These are phyloP conservation scores for Noccaea bulbosa DNA, from an alignment of 345 rosid genomes.

Conservation along the genomic window DNA sequence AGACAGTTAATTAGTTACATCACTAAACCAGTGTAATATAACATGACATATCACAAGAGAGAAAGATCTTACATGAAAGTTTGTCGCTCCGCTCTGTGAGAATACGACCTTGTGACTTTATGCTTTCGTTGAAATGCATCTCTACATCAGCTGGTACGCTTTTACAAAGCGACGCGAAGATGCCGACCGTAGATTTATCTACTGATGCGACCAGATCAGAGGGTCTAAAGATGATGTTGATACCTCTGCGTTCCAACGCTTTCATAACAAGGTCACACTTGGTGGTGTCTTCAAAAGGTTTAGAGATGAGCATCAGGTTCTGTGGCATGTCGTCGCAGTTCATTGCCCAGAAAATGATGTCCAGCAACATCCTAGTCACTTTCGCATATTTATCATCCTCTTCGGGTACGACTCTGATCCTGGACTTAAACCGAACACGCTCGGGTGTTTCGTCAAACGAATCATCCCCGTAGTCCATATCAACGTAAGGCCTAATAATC, in stretches of 20 bases:
- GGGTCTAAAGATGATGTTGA: background rate
- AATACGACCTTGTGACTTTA: background rate
- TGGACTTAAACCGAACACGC: no score
- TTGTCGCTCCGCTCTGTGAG: background rate
- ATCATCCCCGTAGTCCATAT: background rate
- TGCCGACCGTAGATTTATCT: no score
- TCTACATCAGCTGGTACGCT: background rate
- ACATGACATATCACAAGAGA: no score
- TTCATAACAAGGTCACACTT: background rate
- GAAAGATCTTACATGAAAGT: background rate
- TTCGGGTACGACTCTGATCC: no score
- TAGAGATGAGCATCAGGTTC: background rate
- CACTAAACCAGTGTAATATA: no score
- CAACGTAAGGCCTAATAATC: background rate
- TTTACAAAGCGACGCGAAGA: background rate
- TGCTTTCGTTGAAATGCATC: background rate
- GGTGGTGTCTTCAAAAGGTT: background rate
- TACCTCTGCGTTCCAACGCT: background rate
- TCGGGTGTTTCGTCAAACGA: no score
- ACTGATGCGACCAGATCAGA: background rate
- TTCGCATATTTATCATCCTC: no score
- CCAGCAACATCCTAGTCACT: background rate
- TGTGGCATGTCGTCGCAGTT: background rate
- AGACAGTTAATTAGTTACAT: no score
- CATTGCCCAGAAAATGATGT: background rate